A percentile compares a stretch with the other conserved stretches of the same genome.
These are phyloP conservation scores for Dalbergia cochinchinensis DNA, from an alignment of 306 rosid genomes.

Conservation along the genomic window DNA sequence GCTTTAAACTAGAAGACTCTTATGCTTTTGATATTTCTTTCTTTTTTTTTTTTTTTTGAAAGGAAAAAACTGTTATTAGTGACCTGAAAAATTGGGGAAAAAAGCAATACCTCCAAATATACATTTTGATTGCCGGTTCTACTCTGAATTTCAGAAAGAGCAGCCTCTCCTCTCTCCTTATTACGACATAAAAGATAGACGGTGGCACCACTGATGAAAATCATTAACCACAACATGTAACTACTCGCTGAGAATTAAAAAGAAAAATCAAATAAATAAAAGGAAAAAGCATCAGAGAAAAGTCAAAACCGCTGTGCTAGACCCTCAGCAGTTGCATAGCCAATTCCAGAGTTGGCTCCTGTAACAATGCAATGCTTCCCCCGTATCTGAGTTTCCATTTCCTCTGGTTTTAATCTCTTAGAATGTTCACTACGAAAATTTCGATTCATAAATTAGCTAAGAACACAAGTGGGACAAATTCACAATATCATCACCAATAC, in stretches of 20 bases:
- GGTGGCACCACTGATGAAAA: conserved; percentile 78
- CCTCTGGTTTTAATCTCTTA: conserved; percentile 79
- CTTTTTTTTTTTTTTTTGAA: not conserved
- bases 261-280: not conserved
- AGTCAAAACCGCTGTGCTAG: conserved; percentile 79
- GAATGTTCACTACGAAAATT: conserved; percentile 70
- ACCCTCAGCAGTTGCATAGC: conserved; percentile 87
- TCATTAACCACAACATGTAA: conserved; percentile 27
- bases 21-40: conserved; percentile 1
- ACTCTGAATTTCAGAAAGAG: conserved; percentile 74
- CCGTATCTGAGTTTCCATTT: conserved; percentile 59
- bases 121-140: conserved; percentile 80
- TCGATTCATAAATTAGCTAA: conserved; percentile 18
- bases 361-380: conserved; percentile 93
- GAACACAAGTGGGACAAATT: conserved; percentile 4
- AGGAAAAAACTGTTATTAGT: not conserved
- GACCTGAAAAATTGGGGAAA: not conserved
- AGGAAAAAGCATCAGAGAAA: conserved; percentile 32
- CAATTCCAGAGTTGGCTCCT: conserved; percentile 97
- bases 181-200: conserved; percentile 89
- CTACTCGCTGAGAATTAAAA: conserved; percentile 12
- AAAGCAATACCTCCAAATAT: conserved; percentile 74
- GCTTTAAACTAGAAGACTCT: not conserved
- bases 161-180: conserved; percentile 90
- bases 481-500: not conserved